phyloP scores from a whole-genome alignment of 208 protist genomes.

The Phytomonas serpens region DNA sequence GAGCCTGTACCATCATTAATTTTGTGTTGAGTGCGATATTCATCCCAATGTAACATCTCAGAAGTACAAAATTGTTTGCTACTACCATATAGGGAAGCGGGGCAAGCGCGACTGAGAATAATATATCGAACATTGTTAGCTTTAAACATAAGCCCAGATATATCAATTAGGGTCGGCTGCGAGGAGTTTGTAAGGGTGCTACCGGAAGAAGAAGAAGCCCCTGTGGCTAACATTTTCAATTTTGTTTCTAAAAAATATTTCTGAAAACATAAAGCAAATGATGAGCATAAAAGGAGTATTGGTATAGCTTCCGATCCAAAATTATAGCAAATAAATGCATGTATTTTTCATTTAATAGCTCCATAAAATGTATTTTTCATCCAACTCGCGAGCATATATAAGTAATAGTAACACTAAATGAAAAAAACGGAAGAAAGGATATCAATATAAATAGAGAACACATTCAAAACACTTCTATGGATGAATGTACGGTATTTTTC shows the following conservation, averaged over 20 bases:
- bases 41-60: slow-evolving; percentile 82
- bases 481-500: neutral
- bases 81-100: slow-evolving; percentile 6
- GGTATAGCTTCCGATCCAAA: neutral
- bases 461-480: slow-evolving; percentile 6
- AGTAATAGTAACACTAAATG: slow-evolving; percentile 3
- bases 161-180: neutral
- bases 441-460: slow-evolving; percentile 8
- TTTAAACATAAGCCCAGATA: neutral
- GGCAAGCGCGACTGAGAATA: slow-evolving; percentile 7
- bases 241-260: neutral
- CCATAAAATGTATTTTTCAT: neutral
- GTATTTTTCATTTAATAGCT: neutral
- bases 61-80: slow-evolving; percentile 23
- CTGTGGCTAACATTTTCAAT: neutral
- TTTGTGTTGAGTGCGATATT: slow-evolving; percentile 26
- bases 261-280: slow-evolving; percentile 5
- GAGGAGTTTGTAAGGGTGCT: neutral
- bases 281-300: neutral
- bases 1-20: slow-evolving; percentile 40
- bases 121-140: neutral
- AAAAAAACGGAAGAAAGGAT: neutral
- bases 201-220: neutral
- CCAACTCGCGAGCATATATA: neutral
- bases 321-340: neutral